phyloP scores from a whole-genome alignment of 768 basidiomycete species.

The Kwoniella sp. region DNA sequence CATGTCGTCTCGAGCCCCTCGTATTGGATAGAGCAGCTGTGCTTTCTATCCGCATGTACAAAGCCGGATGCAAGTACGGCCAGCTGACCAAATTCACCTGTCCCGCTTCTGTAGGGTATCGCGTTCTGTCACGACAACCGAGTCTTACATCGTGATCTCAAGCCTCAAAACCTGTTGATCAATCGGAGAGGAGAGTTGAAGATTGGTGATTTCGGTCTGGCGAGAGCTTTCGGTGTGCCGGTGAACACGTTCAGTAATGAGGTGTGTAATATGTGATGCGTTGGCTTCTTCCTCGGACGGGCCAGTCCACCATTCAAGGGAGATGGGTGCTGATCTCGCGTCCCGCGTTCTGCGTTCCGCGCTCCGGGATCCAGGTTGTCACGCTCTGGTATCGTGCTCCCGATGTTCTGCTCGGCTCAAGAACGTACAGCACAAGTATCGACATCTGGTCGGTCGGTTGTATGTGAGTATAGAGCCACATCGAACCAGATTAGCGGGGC shows the following conservation, averaged over 20 bases:
- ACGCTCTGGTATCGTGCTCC: conserved; percentile 99
- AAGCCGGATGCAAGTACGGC: neutral
- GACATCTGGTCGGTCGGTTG: conserved; percentile 99
- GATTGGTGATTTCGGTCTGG: conserved; percentile 95
- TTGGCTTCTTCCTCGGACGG: too few species aligned
- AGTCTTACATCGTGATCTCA: conserved; percentile 94
- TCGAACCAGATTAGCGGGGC: neutral
- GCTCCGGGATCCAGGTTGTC: conserved; percentile 77
- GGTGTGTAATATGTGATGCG: too few species aligned
- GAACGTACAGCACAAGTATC: conserved; percentile 97
- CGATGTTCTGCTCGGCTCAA: conserved; percentile 92
- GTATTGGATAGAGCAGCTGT: neutral
- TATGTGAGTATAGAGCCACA: conserved; percentile 68
- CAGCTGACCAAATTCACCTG: too few species aligned
- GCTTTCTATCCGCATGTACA: neutral
- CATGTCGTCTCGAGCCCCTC: neutral
- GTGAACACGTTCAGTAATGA: conserved; percentile 99
- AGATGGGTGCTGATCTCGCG: neutral
- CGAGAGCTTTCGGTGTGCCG: conserved; percentile 95
- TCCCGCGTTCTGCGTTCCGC: too few species aligned
- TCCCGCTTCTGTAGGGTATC: conserved; percentile 63
- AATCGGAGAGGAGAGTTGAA: conserved; percentile 96
- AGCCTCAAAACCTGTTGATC: conserved; percentile 97
- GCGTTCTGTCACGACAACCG: conserved; percentile 99
- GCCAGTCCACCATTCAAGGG: too few species aligned